Evolutionary conservation across 495 filamentous ascomycete species (phyloP).

Genomic region (Penicillium turbatum): DNA sequence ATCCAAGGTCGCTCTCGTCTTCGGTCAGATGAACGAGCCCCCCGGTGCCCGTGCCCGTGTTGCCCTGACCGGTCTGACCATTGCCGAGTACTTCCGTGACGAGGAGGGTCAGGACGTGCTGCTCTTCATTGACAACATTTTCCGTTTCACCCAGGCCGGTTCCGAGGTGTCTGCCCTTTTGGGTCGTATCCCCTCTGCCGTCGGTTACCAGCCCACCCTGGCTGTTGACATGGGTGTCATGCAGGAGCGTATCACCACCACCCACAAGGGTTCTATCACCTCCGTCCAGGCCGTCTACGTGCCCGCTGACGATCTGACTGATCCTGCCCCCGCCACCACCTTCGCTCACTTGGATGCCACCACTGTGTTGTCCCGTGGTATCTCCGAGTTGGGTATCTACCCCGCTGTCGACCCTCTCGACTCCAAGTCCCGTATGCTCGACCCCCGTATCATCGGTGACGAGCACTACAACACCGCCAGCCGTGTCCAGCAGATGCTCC

Average conservation of each 20-base stretch:
- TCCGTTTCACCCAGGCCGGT: slow-evolving; percentile 99
- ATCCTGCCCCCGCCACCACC: slow-evolving; percentile 98
- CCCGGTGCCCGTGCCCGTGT: slow-evolving; percentile 99
- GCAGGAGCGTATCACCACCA: slow-evolving; percentile 99
- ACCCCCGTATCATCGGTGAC: slow-evolving; percentile 94
- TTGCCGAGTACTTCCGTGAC: slow-evolving; percentile 97
- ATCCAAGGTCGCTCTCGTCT: slow-evolving; percentile 98
- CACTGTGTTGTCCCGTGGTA: slow-evolving; percentile 99
- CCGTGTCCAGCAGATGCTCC: slow-evolving; percentile 95
- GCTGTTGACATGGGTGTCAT: slow-evolving; percentile 99
- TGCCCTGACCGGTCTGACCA: slow-evolving; percentile 86
- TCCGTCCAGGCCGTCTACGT: slow-evolving; percentile 99
- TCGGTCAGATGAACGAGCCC: slow-evolving; percentile 99
- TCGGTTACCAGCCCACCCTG: slow-evolving; percentile 99
- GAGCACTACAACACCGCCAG: slow-evolving; percentile 96
- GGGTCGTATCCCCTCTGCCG: slow-evolving; percentile 99
- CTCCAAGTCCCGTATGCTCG: slow-evolving; percentile 99
- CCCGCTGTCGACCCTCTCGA: slow-evolving; percentile 99
- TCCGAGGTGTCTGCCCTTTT: slow-evolving; percentile 99
- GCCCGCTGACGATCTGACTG: slow-evolving; percentile 99
- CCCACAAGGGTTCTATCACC: slow-evolving; percentile 98
- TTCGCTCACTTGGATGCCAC: slow-evolving; percentile 99
- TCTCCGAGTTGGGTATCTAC: slow-evolving; percentile 99
- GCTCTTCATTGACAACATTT: slow-evolving; percentile 99
- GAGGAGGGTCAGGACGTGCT: slow-evolving; percentile 98